Percentiles rank a stretch among this genome's conserved stretches.
Conservation (phyloP, 805 yeast species). For the Barnettozyma californica region DNA sequence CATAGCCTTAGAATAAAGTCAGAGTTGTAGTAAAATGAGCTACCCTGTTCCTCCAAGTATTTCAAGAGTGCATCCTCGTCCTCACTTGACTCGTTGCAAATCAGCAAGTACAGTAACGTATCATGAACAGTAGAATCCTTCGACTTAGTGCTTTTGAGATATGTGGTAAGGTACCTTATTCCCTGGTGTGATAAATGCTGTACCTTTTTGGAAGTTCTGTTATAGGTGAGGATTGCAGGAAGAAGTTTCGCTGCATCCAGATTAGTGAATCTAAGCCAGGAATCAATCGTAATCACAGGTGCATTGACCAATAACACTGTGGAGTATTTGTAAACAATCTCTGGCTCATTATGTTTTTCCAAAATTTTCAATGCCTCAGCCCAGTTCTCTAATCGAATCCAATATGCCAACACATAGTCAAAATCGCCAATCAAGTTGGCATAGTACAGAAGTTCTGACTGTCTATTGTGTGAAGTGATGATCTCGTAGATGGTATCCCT, state of each 20-base stretch:
- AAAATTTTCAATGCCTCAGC: constrained; percentile 56
- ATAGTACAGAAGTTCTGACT: constrained; percentile 56
- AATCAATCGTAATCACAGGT: constrained; percentile 65
- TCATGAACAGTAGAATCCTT: constrained; percentile 56
- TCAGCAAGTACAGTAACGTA: constrained; percentile 61
- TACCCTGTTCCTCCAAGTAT: constrained; percentile 41
- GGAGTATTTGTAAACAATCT: constrained; percentile 59
- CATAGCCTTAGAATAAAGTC: constrained; percentile 76
- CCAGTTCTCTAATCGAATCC: constrained; percentile 73
- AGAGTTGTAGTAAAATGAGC: constrained; percentile 48
- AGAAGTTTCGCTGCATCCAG: constrained; percentile 61
- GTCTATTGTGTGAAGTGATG: constrained; percentile 59
- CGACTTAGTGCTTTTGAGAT: constrained; percentile 40
- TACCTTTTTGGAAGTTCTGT: constrained; percentile 39
- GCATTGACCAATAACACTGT: constrained; percentile 61
- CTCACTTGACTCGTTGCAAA: constrained; percentile 29
- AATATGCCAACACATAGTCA: constrained; percentile 60
- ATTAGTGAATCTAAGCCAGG: constrained; percentile 61
- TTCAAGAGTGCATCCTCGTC: constrained; percentile 45
- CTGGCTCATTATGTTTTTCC: constrained; percentile 41
- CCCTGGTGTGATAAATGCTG: constrained; percentile 53
- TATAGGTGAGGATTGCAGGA: constrained; percentile 72
- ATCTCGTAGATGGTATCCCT: constrained; percentile 66
- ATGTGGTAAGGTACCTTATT: constrained; percentile 53
- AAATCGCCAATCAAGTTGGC: constrained; percentile 67